A percentile compares a stretch with the other conserved stretches of the same genome.
These are phyloP conservation scores for Apiospora pterosperma DNA, from an alignment of 2,329 filamentous ascomycete genomes.

Conservation along the genomic window DNA sequence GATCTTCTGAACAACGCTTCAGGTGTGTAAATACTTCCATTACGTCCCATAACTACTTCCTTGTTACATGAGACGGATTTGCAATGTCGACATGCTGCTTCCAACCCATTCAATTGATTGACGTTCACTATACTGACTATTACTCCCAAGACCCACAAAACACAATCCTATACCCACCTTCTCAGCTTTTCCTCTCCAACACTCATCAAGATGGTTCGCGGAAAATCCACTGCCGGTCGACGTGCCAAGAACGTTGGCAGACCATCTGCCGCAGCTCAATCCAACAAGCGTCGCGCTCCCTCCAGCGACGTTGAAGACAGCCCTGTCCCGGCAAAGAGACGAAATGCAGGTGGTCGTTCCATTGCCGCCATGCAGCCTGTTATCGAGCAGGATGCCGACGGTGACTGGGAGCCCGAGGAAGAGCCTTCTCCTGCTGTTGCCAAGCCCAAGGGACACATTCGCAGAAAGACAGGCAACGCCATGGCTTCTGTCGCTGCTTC, in stretches of 20 bases:
- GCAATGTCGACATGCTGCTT: background rate
- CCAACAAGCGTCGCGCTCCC: background rate
- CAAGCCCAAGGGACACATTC: no score
- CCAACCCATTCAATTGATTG: background rate
- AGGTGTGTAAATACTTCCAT: background rate
- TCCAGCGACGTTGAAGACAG: background rate
- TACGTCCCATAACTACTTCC: background rate
- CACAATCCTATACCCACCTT: background rate
- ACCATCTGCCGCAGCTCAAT: background rate
- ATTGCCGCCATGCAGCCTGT: background rate
- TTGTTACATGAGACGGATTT: background rate
- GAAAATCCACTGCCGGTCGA: background rate
- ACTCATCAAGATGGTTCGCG: background rate
- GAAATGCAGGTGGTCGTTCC: background rate
- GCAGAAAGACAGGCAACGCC: no score
- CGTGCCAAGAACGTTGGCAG: background rate
- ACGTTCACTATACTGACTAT: background rate
- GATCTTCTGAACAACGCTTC: background rate
- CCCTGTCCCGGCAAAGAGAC: background rate
- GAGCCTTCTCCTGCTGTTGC: no score
- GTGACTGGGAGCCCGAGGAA: no score
- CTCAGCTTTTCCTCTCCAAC: background rate
- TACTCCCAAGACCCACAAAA: accelerated
- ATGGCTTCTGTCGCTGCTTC: no score
- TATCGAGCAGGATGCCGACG: no score